Percentiles rank a stretch among this genome's conserved stretches.
Conservation (phyloP, 1,284 basidiomycete genomes). For the Apiotrichum veenhuisii region DNA sequence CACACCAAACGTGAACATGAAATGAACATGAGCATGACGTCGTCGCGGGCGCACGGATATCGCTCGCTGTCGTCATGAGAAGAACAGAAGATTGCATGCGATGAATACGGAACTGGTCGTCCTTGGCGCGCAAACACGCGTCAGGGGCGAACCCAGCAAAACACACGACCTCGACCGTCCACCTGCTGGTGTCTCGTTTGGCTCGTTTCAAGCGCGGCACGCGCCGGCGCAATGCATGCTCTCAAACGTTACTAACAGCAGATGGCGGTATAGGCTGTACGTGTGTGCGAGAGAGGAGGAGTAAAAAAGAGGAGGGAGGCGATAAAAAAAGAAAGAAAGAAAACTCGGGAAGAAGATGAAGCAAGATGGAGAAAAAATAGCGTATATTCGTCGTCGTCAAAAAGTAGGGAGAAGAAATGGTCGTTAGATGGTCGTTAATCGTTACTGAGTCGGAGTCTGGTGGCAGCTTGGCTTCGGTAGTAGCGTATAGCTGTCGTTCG, state of each 20-base stretch:
- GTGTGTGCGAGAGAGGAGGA: neutral
- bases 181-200: neutral
- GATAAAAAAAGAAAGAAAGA: neutral
- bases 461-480: neutral
- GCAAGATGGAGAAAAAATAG: neutral
- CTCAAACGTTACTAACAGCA: neutral
- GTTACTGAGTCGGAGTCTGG: neutral
- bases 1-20: too few species aligned
- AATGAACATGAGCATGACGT: too few species aligned
- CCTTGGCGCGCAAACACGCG: too few species aligned
- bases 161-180: neutral
- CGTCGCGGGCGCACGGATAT: too few species aligned
- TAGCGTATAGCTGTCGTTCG: neutral
- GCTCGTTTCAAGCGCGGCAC: neutral
- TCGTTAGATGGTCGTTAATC: neutral
- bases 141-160: neutral
- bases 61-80: too few species aligned
- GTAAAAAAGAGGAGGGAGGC: neutral
- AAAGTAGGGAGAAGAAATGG: neutral
- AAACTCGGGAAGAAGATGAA: neutral
- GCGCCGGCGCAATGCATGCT: constrained; percentile 3
- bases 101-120: too few species aligned
- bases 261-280: neutral
- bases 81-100: too few species aligned
- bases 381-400: neutral